phyloP scores from a whole-genome alignment of 768 basidiomycete species.

The Trametes elegans region DNA sequence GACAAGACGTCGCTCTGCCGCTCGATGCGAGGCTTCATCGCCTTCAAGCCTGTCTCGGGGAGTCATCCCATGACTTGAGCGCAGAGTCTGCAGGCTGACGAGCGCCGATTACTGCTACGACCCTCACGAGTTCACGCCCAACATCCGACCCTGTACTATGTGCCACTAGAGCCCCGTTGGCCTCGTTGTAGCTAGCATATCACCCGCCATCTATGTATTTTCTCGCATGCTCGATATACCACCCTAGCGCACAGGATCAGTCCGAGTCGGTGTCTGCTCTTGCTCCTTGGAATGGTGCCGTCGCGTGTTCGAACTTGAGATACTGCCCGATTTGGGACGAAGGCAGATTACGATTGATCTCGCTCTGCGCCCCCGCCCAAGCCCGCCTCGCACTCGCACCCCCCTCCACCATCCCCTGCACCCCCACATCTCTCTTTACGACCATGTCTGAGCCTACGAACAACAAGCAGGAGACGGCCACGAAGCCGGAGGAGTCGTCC shows the following conservation, averaged over 20 bases:
- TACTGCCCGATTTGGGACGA: conserved; percentile 17
- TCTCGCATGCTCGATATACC: neutral
- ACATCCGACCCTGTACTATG: too few relatives aligned
- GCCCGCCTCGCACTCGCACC: neutral
- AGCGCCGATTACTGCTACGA: too few relatives aligned
- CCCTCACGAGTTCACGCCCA: too few relatives aligned
- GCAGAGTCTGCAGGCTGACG: too few relatives aligned
- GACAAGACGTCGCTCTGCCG: conserved; percentile 26
- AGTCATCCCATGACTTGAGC: too few relatives aligned
- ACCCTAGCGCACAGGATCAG: neutral
- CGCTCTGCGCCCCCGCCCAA: neutral
- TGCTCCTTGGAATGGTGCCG: neutral
- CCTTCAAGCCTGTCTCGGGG: conserved; percentile 43
- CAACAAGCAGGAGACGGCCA: neutral
- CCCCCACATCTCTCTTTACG: neutral
- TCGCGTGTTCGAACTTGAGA: conserved; percentile 14
- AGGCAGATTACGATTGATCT: conserved; percentile 21
- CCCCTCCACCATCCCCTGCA: neutral
- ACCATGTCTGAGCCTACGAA: conserved; percentile 16
- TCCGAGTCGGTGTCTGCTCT: neutral
- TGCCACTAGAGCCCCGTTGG: too few relatives aligned
- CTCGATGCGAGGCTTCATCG: conserved; percentile 53
- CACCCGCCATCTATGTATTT: neutral
- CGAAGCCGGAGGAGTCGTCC: conserved; percentile 35
- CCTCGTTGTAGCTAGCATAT: too few relatives aligned